Evolutionary conservation across 2,329 filamentous ascomycete species (phyloP), one percentile per base, ranked within the genome.

Genomic region (Fusarium sarcochroum): DNA sequence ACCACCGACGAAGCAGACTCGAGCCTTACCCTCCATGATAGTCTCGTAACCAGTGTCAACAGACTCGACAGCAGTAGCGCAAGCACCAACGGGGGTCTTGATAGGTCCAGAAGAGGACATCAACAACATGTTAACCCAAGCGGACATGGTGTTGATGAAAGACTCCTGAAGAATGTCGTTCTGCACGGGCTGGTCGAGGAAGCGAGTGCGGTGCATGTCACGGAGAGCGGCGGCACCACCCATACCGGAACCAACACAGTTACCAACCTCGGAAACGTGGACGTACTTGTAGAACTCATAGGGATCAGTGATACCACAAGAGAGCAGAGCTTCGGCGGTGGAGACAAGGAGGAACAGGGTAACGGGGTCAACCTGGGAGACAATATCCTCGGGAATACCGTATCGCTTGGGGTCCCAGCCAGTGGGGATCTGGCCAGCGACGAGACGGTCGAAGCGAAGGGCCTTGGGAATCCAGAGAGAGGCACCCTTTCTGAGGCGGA

Each of bases 281-380:
- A 99, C 94, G 76, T 99, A 99, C 85, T 98, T 94, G 89, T 99
- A 99, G 84, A 99, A 98, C 83, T 99, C 96, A 78, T 98, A 99
- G 20, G 96, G 97, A 78, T 99, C 97, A 25, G 96, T 98, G 79
- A 99, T 95, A 90, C 96, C 96, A 67, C 93, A 91, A 30, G 93
- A 91, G 51, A 99, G 87, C 9, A 99, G 90, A 61, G 94, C 90
- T 81, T 99, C 97, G 2, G 92, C 93, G 47, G 94, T 97, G 54
- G 93, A 97, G 46, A 98, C 94, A 45, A 99, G 91, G 30, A 98
- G 93, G 78, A 93, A 99, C 48, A 99, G 87, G 2, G 96, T 97
- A 71, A 98, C 95, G 7, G 94, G 96, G 76, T 99, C 97, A 68
- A 99, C 96, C 79, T 99, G 96, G 40, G 91, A 92, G 79, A 99